Conservation (phyloP, 345 rosid species). For the Fremontodendron californicum region DNA sequence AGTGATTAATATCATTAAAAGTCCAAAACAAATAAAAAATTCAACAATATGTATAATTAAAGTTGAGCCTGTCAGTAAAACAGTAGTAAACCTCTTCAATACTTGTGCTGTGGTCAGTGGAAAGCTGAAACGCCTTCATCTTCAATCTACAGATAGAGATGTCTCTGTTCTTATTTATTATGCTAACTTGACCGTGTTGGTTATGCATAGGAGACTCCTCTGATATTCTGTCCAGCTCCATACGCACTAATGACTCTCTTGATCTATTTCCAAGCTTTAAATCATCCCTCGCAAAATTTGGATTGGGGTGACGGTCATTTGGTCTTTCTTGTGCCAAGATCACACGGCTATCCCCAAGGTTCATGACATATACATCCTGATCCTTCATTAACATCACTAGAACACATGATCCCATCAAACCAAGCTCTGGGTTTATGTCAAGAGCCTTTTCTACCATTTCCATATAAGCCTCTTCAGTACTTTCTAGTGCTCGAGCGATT, state of each 20-base stretch:
- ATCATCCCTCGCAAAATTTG: conserved; percentile 55
- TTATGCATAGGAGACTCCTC: conserved; percentile 95
- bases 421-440: conserved; percentile 85
- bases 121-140: conserved; percentile 95
- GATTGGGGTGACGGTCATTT: conserved; percentile 68
- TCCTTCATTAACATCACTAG: conserved; percentile 95
- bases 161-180: conserved; percentile 81
- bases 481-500: conserved; percentile 68
- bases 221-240: conserved; percentile 95
- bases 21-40: neutral
- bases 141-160: conserved; percentile 74
- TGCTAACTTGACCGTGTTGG: conserved; percentile 58
- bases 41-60: neutral
- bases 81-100: conserved; percentile 61
- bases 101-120: conserved; percentile 90
- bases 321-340: conserved; percentile 88
- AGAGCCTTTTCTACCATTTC: conserved; percentile 89
- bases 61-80: conserved; percentile 11
- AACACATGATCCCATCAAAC: conserved; percentile 95
- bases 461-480: conserved; percentile 82
- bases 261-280: conserved; percentile 70
- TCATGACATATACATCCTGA: conserved; percentile 96
- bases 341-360: conserved; percentile 90
- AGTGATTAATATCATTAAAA: neutral
- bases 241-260: conserved; percentile 74